Base-by-base conservation (phyloP, 148 eudicot genomes). In the Suaeda aralocaspica region DNA sequence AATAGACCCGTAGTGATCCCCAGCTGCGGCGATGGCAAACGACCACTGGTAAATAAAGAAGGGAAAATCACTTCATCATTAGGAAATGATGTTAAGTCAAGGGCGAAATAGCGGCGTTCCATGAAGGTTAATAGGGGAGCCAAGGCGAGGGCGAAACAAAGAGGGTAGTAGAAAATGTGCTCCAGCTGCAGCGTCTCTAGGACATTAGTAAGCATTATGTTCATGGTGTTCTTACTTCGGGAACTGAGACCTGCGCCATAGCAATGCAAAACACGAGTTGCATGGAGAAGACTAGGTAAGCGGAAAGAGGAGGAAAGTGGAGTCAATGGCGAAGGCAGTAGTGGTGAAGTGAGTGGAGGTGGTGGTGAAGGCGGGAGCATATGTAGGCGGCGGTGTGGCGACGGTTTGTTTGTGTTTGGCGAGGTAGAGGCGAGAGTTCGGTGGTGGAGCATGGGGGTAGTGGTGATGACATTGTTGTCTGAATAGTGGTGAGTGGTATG, bases 231-330 rank as follows among this genome's bases (percentile, higher is more conserved):
- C 64, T 90, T 88, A 73, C 92, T 92, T 0, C 96, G 92, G 31
- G n/a, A n/a, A 90, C 96, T 0, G 96, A 90, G 73, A n/a, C 96
- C 90, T 8, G 92, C 92, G 64, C n/a, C 96, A 90, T 26, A 90
- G 92, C 96, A 90, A 88, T 77, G 96, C 96, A 66, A 90, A 90
- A 14, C 96, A n/a, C 92, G 1, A 88, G 82, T 52, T 90, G 96
- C 96, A 90, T 90, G 67, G 92, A 78, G 80, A 90, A 90, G n/a
- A 90, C 92, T 0, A 90, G 81, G 84, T 90, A 90, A 36, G 96
- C 83, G 0, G 96, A 90, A 88, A 88, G 65, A 90, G 86, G 25
- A 86, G 86, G 85, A 84, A 90, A 25, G 90, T 84, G 71, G 80
- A 53, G 82, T 90, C 86, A 11, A 90, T 68, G 61, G 92, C 90